A percentile compares a stretch with the other conserved stretches of the same genome.
phyloP scores from a whole-genome alignment of 768 basidiomycete species.

The Rhodosporidiobolus odoratus region DNA sequence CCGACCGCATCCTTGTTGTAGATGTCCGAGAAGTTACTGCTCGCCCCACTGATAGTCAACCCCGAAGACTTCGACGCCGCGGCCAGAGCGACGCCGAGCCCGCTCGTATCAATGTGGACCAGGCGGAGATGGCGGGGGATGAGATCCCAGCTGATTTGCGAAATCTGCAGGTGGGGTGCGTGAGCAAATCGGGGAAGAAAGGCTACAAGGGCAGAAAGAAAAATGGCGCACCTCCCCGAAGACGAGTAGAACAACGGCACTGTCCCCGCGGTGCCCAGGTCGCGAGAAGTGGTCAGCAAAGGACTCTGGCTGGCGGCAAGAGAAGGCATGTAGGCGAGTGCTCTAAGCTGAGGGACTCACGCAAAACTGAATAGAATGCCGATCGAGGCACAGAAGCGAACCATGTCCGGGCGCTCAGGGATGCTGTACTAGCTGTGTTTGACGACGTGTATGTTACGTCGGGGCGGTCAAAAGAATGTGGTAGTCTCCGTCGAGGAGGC shows the following conservation, averaged over 20 bases:
- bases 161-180: conserved; percentile 25
- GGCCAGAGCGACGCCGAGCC: conserved; percentile 24
- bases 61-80: background rate
- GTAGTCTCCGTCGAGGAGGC: background rate
- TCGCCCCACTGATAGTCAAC: background rate
- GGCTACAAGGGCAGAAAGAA: background rate
- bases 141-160: conserved; percentile 32
- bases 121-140: conserved; percentile 37
- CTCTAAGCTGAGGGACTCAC: too few relatives aligned
- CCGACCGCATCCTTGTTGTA: background rate
- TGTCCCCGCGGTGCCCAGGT: background rate
- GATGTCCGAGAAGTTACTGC: conserved; percentile 13
- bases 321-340: background rate
- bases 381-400: conserved; percentile 12
- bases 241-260: conserved; percentile 30
- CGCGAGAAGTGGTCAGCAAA: background rate
- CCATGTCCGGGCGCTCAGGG: background rate
- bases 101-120: conserved; percentile 34
- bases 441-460: background rate
- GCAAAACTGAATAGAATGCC: conserved; percentile 18
- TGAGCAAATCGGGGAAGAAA: background rate
- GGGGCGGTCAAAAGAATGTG: background rate
- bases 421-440: background rate
- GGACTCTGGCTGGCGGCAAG: background rate
- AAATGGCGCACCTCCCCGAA: conserved; percentile 15